Conservation (phyloP, 2,329 filamentous ascomycete species). For the Pseudocercospora macadamiae region DNA sequence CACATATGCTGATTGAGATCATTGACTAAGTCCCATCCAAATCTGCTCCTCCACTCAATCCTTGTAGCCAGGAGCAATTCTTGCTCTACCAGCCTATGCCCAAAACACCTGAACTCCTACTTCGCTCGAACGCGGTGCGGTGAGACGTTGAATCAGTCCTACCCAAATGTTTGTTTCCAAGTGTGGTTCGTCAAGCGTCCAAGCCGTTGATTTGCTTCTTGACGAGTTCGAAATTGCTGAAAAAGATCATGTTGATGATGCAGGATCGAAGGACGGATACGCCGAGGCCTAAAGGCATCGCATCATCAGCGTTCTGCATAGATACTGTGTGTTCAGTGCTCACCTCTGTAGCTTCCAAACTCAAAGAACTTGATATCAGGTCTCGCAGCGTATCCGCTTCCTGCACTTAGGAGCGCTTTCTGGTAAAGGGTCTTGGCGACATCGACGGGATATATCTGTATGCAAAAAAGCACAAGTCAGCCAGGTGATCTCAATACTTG, state of each 20-base stretch:
- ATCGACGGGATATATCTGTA: conserved; percentile 65
- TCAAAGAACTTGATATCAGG: conserved; percentile 80
- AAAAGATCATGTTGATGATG: conserved; percentile 85
- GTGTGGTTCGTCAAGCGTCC: conserved; percentile 17
- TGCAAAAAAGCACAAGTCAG: conserved; percentile 1
- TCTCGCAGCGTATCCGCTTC: conserved; percentile 48
- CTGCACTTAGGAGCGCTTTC: conserved; percentile 74
- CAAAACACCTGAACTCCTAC: background rate
- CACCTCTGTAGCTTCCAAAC: conserved; percentile 76
- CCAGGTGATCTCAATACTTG: background rate
- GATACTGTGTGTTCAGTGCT: conserved; percentile 5
- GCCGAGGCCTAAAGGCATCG: conserved; percentile 55
- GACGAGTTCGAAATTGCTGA: conserved; percentile 82
- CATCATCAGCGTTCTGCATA: background rate
- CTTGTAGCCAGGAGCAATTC: background rate
- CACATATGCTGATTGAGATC: background rate
- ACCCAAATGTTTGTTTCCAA: background rate
- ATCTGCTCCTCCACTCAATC: background rate
- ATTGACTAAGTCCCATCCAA: background rate
- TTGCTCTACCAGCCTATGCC: background rate
- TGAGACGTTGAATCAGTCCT: background rate
- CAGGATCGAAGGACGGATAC: conserved; percentile 84
- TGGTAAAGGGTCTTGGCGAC: conserved; percentile 86
- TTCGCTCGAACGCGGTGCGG: background rate
- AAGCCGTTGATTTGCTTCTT: conserved; percentile 61